Base-by-base conservation (phyloP, 352 stramenopile genomes). In the Albugo laibachii region DNA sequence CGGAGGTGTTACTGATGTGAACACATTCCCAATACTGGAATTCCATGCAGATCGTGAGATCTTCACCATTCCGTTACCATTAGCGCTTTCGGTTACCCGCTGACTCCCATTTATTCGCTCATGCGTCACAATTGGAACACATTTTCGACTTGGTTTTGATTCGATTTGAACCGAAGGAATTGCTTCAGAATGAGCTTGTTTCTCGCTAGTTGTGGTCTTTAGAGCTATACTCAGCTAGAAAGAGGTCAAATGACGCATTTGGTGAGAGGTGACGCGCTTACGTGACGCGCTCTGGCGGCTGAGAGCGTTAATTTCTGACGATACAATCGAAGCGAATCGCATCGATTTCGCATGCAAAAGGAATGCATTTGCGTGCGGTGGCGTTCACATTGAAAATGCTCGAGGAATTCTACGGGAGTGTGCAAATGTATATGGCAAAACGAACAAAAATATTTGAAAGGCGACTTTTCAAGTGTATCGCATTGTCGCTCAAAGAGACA, bases 291-390 rank as follows among this genome's bases (percentile, higher is more conserved):
- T 43, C 16, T 3, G 3, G 38, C 3, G 8, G 61, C 20, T n/a
- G 48, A 14, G 10, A 83, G 44, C 41, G 56, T 67, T 21, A 86
- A 54, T 44, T 67, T 50, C 2, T 48, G 21, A 12, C 74, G 59
- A n/a, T 47, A 31, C 27, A 62, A 27, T 14, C 61, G 65, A 38
- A 62, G 50, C 4, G 58, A 54, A 49, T 83, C 74, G 48, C 70
- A 80, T n/a, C 62, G 63, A 43, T 83, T 48, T 5, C 59, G 48
- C 35, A 54, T 54, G 39, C 74, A 86, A 46, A 86, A 86, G 1
- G 45, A 20, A 11, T 74, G 48, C 19, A 86, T 54, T 2, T 53
- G 40, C 35, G 56, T 55, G 4, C 49, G 55, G 35, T 86, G 74
- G 1, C 19, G 16, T 8, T 57, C 38, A 8, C 59, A 56, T 8